These are phyloP conservation scores for Hemisphaericaspora subhashii DNA, from an alignment of 1,139 yeast genomes.

Conservation along the genomic window DNA sequence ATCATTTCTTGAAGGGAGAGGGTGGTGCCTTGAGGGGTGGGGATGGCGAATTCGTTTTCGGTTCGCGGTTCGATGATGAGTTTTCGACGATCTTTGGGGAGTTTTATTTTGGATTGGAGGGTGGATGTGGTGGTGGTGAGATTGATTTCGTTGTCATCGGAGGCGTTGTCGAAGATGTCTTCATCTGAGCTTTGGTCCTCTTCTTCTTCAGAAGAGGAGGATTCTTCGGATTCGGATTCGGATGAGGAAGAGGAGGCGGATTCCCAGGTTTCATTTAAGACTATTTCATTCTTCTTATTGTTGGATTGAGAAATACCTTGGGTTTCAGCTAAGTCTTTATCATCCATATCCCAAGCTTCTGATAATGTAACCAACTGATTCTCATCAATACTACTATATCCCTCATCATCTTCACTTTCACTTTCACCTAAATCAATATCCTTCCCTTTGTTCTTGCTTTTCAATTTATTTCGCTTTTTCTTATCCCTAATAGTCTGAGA, in stretches of 20 bases:
- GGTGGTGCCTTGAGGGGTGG: constrained; percentile 51
- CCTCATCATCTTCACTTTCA: constrained; percentile 36
- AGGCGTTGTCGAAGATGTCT: constrained; percentile 10
- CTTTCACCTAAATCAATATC: constrained; percentile 16
- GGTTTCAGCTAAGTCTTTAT: constrained; percentile 38
- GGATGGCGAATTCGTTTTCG: constrained; percentile 74
- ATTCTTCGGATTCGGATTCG: constrained; percentile 15
- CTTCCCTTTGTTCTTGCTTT: constrained; percentile 19
- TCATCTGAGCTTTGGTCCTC: constrained; percentile 19
- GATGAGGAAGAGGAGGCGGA: constrained; percentile 21
- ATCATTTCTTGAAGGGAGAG: constrained; percentile 77
- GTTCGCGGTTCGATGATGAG: constrained; percentile 53
- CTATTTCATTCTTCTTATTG: constrained; percentile 38
- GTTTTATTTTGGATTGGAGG: constrained; percentile 30
- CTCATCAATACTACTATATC: constrained; percentile 68
- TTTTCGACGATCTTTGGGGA: constrained; percentile 39
- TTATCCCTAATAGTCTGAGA: constrained; percentile 68
- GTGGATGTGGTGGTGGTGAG: constrained; percentile 34
- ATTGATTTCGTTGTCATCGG: constrained; percentile 34
- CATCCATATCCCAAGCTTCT: constrained; percentile 88
- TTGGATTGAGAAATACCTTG: constrained; percentile 18
- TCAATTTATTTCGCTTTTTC: constrained; percentile 35
- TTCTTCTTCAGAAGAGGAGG: constrained; percentile 28
- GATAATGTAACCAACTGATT: constrained; percentile 72
- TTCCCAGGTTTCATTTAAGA: constrained; percentile 39